Percentiles rank a stretch among this genome's conserved stretches.
phyloP scores from a whole-genome alignment of 352 stramenopile species.

The Globisporangium takayamanum region DNA sequence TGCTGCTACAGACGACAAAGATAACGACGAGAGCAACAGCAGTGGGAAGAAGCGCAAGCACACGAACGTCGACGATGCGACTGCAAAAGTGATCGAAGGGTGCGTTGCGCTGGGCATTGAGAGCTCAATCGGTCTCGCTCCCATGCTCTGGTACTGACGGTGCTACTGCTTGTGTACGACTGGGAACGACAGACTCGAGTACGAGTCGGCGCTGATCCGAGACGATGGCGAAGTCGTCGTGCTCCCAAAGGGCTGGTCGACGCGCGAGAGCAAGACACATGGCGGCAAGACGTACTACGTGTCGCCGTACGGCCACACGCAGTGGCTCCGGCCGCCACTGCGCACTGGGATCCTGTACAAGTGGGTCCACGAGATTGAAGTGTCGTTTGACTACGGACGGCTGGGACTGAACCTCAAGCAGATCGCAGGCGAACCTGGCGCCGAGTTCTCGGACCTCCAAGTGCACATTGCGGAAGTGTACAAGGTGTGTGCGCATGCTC shows the following conservation, averaged over 20 bases:
- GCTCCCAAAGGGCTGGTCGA: conserved; percentile 76
- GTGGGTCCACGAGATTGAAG: conserved; percentile 80
- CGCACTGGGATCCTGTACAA: conserved; percentile 59
- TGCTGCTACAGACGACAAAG: conserved; percentile 39
- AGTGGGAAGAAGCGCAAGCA: conserved; percentile 22
- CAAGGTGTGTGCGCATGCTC: conserved; percentile 39
- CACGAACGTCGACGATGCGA: conserved; percentile 57
- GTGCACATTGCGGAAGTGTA: conserved; percentile 82
- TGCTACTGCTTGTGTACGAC: not conserved
- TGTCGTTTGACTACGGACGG: conserved; percentile 69
- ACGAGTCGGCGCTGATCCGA: conserved; percentile 50
- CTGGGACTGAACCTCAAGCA: conserved; percentile 82
- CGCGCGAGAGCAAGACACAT: conserved; percentile 75
- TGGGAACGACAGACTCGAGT: conserved; percentile 28
- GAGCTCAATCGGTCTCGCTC: not conserved
- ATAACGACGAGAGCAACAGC: conserved; percentile 18
- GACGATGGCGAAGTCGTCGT: conserved; percentile 69
- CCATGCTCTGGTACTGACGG: not conserved
- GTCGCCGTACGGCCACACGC: conserved; percentile 73
- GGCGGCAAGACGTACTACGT: conserved; percentile 84
- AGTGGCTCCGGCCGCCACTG: conserved; percentile 76
- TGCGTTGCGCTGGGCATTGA: conserved; percentile 10
- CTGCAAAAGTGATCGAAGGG: conserved; percentile 55
- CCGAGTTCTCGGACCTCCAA: conserved; percentile 63
- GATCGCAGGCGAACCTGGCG: conserved; percentile 65